A percentile compares a stretch with the other conserved stretches of the same genome.
phyloP scores from a whole-genome alignment of 495 filamentous ascomycete genomes.

The Barbatosphaeria neglecta region DNA sequence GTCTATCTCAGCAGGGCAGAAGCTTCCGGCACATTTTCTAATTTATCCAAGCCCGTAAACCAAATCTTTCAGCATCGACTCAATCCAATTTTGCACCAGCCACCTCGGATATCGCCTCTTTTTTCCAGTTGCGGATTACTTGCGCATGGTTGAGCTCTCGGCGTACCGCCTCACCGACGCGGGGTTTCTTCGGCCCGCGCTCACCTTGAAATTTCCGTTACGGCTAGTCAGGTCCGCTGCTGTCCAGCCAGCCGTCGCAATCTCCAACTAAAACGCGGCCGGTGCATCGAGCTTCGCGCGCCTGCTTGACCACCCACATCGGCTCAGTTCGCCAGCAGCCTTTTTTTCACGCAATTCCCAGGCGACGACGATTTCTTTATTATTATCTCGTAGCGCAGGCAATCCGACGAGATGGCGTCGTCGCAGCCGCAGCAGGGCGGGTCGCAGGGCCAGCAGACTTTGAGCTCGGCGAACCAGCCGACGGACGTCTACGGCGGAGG shows the following conservation, averaged over 20 bases:
- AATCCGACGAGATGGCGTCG: too few species aligned
- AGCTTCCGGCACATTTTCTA: too few species aligned
- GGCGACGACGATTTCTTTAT: constrained; percentile 6
- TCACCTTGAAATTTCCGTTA: neutral
- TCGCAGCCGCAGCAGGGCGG: constrained; percentile 2
- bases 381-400: too few species aligned
- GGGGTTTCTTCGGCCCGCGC: neutral
- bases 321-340: too few species aligned
- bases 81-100: too few species aligned
- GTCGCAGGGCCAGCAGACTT: constrained; percentile 19
- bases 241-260: neutral
- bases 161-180: neutral
- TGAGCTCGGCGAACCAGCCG: constrained; percentile 33
- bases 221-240: neutral
- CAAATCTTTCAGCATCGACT: too few species aligned
- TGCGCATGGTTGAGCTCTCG: neutral
- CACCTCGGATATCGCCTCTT: too few species aligned
- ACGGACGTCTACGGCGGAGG: constrained; percentile 74
- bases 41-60: too few species aligned
- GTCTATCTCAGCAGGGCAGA: too few species aligned
- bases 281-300: neutral
- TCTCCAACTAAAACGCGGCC: neutral
- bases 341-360: neutral
- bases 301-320: neutral
- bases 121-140: too few species aligned